Evolutionary conservation across 2,329 filamentous ascomycete species (phyloP), one percentile per base, ranked within the genome.

Genomic region (Biscogniauxia sp.): DNA sequence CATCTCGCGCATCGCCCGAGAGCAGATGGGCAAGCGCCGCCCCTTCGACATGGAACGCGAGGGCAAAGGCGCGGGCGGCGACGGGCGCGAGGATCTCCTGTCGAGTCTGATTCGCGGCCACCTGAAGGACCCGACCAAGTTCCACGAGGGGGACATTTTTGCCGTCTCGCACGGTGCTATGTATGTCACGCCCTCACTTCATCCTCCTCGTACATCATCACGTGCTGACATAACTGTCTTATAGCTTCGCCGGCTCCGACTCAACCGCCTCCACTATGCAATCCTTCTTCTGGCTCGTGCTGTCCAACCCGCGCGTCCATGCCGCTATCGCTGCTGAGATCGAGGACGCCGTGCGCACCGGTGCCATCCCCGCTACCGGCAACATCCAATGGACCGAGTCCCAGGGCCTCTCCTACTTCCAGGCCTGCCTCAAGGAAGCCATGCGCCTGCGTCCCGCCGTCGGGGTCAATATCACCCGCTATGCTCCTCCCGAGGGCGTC

Each of bases 181-280:
- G 80, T 82, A 65, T 75, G 79, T 72, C 19, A n/a, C 32, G 13
- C 8, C 32, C 32, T 37, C 32, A 7, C 13, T 13, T 41, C 28
- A 3, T 23, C 20, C 9, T 20, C 50, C 5, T 45, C 55, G 50
- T 57, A 45, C 17, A 19, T 45, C 3, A n/a, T 45, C 37, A 45
- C 15, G 37, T 45, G 37, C 37, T n/a, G 26, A 26, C 50, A 41
- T 49, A 45, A 2, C 1, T 45, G 37, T 45, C 2, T 13, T 25
- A 32, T 51, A 84, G 81, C 63, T 83, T 86, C 68, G 84, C 84
- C 17, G 85, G 85, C 25, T 85, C 84, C 20, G 84, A 87, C 72
- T 85, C 84, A 0, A 86, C 84, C 0, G 84, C 84, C 11, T 84
- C 81, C 7, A 84, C 82, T 0, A 84, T 84, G 82, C 81, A 84